Conservation (phyloP, 2,329 filamentous ascomycete genomes). For the Fusarium cyanostomum region DNA sequence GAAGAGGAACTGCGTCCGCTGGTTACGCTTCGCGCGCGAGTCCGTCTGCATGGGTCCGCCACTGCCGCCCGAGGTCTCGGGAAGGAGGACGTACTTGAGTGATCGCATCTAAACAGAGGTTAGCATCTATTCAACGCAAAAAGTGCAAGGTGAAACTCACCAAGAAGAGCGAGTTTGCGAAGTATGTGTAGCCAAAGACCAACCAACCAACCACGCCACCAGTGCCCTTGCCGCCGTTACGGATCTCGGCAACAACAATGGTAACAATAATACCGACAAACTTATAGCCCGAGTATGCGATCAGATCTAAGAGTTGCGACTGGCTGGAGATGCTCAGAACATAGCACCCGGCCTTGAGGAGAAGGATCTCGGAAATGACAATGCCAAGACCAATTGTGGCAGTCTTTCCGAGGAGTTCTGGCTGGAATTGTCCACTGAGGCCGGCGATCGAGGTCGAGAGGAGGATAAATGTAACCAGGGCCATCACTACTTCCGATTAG, state of each 20-base stretch:
- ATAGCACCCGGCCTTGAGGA: slow-evolving; percentile 91
- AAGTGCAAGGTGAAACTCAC: slow-evolving; percentile 60
- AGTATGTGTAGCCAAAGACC: slow-evolving; percentile 90
- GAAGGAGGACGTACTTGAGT: slow-evolving; percentile 92
- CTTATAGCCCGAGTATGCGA: slow-evolving; percentile 98
- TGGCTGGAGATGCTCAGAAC: slow-evolving; percentile 93
- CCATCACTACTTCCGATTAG: slow-evolving; percentile 73
- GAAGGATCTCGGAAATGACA: slow-evolving; percentile 87
- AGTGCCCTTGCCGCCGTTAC: slow-evolving; percentile 82
- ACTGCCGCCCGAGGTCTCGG: slow-evolving; percentile 76
- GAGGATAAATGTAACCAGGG: slow-evolving; percentile 95
- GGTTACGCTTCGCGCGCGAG: slow-evolving; percentile 84
- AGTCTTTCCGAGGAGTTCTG: slow-evolving; percentile 89
- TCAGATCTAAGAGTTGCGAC: slow-evolving; percentile 89
- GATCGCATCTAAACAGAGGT: slow-evolving; percentile 77
- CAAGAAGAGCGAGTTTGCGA: slow-evolving; percentile 94
- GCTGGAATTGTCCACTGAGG: slow-evolving; percentile 89
- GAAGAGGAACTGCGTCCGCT: slow-evolving; percentile 91
- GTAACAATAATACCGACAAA: slow-evolving; percentile 97
- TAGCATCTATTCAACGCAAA: slow-evolving; percentile 6
- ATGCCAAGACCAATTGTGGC: slow-evolving; percentile 85
- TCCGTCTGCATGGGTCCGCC: slow-evolving; percentile 74
- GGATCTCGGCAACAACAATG: slow-evolving; percentile 78
- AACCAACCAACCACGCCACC: slow-evolving; percentile 90
- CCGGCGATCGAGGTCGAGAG: slow-evolving; percentile 91